phyloP scores from a whole-genome alignment of 495 filamentous ascomycete genomes.

The Chaetomium fimeti region DNA sequence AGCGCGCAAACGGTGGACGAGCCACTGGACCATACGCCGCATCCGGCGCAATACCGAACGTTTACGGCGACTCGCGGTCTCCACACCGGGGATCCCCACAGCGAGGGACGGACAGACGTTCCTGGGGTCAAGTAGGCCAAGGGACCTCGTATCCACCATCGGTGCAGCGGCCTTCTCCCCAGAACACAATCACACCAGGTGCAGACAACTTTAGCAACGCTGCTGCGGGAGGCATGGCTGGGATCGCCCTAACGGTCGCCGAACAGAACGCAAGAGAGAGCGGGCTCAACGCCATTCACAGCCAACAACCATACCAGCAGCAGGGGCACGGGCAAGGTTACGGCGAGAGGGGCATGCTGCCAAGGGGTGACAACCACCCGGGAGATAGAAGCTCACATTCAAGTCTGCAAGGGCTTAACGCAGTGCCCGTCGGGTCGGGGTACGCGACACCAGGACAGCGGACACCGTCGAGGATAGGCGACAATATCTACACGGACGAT shows the following conservation, averaged over 20 bases:
- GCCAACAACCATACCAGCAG: constrained; percentile 45
- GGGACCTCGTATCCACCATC: constrained; percentile 26
- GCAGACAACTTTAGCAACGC: constrained; percentile 70
- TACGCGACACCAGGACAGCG: constrained; percentile 29
- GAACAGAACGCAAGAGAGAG: constrained; percentile 70
- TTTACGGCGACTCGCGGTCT: constrained; percentile 24
- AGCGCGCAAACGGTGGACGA: constrained; percentile 18
- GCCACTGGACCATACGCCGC: constrained; percentile 24
- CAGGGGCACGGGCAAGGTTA: constrained; percentile 34
- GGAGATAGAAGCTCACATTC: constrained; percentile 21
- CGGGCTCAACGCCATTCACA: constrained; percentile 65
- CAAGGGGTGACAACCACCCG: constrained; percentile 24
- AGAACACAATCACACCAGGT: constrained; percentile 64
- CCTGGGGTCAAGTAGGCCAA: constrained; percentile 37
- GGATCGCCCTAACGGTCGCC: constrained; percentile 71
- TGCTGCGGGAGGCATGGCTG: constrained; percentile 72
- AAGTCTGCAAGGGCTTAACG: constrained; percentile 29
- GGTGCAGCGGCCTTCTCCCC: constrained; percentile 14
- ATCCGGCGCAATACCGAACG: constrained; percentile 15
- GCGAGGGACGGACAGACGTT: constrained; percentile 30
- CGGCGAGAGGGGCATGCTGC: constrained; percentile 16
- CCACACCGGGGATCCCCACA: constrained; percentile 31
- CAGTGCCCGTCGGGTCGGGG: constrained; percentile 22
- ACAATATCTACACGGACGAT: constrained; percentile 41
- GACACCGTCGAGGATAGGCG: constrained; percentile 33